Evolutionary conservation across 345 rosid genomes (phyloP), one percentile per base, ranked within the genome.

Genomic region (Eucalyptus dawsonii): DNA sequence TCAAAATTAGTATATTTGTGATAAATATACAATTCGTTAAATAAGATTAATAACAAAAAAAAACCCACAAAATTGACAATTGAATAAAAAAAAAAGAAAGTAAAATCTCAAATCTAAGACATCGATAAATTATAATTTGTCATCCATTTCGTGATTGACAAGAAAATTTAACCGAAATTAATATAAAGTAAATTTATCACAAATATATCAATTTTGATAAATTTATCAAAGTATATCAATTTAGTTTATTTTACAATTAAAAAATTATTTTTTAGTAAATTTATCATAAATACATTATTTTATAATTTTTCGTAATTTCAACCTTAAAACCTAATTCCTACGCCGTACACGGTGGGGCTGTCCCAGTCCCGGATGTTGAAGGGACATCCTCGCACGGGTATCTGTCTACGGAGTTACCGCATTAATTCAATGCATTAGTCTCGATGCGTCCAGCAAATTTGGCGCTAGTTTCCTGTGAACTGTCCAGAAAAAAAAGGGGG

Each of bases 11-110:
- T 51, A 51, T 1, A 17, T 51, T 17, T 51, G 0, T 51, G 21
- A 16, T 51, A 51, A 17, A 51, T 17, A 6, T 51, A 51, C 2
- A 2, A 0, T 51, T 1, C 4, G 0, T 51, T 1, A 16, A 3
- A 51, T 51, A 17, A 51, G 8, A 6, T 51, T 51, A 17, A 3
- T 17, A 17, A 51, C 22, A n/a, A n/a, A 17, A 51, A 51, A 51
- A 51, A 51, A 51, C 2, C 4, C 1, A 51, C 8, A n/a, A n/a
- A n/a, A n/a, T n/a, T n/a, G n/a, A n/a, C n/a, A n/a, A n/a, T n/a
- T n/a, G n/a, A n/a, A n/a, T n/a, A n/a, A n/a, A n/a, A n/a, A n/a
- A 51, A 51, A 51, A 17, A 2, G 0, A 16, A 21, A 50, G 3
- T 51, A 51, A 51, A 17, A 51, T 17, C 22, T 0, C 0, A 51